Percentiles rank a stretch among this genome's conserved stretches.
Conservation (phyloP, 1,284 basidiomycete species). For the Leccinum solheimii region DNA sequence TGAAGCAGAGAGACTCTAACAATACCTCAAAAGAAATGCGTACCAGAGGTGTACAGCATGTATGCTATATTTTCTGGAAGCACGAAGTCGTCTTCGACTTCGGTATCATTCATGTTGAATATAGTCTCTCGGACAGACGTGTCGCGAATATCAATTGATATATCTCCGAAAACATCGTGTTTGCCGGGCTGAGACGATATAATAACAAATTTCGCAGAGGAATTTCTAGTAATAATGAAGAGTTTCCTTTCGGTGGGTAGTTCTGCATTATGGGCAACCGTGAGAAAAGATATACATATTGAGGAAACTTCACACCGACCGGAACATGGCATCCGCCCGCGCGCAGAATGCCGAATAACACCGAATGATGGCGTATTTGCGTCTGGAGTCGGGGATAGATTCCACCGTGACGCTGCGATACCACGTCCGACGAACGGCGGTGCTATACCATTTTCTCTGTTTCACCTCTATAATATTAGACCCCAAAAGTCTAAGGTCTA, state of each 20-base stretch:
- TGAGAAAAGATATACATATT: slow-evolving; percentile 2
- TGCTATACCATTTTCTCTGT: too few species aligned
- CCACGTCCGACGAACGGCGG: too few species aligned
- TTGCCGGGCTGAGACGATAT: slow-evolving; percentile 33
- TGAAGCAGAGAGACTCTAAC: slow-evolving; percentile 1
- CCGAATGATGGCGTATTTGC: slow-evolving; percentile 35
- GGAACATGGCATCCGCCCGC: slow-evolving; percentile 58
- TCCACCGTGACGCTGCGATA: too few species aligned
- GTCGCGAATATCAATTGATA: slow-evolving; percentile 36
- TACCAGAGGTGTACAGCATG: slow-evolving; percentile 55
- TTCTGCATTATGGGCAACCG: slow-evolving; percentile 41
- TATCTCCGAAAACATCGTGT: slow-evolving; percentile 33
- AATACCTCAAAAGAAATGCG: neutral
- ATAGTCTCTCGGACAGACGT: slow-evolving; percentile 30
- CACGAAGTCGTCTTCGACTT: slow-evolving; percentile 31
- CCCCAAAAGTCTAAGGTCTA: too few species aligned
- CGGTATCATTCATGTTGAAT: slow-evolving; percentile 29
- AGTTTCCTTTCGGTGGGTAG: slow-evolving; percentile 49
- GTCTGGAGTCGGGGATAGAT: too few species aligned
- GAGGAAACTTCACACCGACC: slow-evolving; percentile 38
- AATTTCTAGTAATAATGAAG: slow-evolving; percentile 47
- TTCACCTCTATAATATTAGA: too few species aligned
- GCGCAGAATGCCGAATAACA: slow-evolving; percentile 49
- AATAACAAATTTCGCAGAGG: slow-evolving; percentile 45
- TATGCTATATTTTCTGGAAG: slow-evolving; percentile 44